Percentiles rank a stretch among this genome's conserved stretches.
These are phyloP conservation scores for Zasmidium angulare DNA, from an alignment of 2,329 filamentous ascomycete species.

Conservation along the genomic window DNA sequence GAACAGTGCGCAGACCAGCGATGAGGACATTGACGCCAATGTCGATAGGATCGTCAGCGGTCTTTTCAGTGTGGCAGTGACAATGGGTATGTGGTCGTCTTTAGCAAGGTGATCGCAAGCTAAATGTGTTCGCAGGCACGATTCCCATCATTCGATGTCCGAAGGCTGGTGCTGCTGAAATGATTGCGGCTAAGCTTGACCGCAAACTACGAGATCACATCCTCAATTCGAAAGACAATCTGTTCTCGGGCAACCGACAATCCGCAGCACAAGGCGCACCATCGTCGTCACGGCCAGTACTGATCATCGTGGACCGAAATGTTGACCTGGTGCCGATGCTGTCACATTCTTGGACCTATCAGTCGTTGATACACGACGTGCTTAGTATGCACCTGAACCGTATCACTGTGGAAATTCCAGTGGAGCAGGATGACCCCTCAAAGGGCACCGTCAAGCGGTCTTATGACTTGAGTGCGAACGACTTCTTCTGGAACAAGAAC, in stretches of 20 bases:
- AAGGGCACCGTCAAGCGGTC: slow-evolving; percentile 80
- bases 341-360: slow-evolving; percentile 93
- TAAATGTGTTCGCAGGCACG: slow-evolving; percentile 56
- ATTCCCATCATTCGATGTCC: slow-evolving; percentile 96
- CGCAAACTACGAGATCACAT: slow-evolving; percentile 95
- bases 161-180: slow-evolving; percentile 87
- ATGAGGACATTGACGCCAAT: slow-evolving; percentile 82
- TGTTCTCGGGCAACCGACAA: slow-evolving; percentile 72
- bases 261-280: slow-evolving; percentile 59
- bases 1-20: slow-evolving; percentile 87
- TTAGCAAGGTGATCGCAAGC: background rate
- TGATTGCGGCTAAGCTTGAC: slow-evolving; percentile 91
- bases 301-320: slow-evolving; percentile 92
- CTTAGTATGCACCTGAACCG: slow-evolving; percentile 82
- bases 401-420: slow-evolving; percentile 83
- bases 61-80: slow-evolving; percentile 97
- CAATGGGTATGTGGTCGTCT: slow-evolving; percentile 68
- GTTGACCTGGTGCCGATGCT: slow-evolving; percentile 96
- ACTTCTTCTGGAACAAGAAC: slow-evolving; percentile 97
- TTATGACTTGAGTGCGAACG: slow-evolving; percentile 84
- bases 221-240: slow-evolving; percentile 94
- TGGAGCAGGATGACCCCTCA: slow-evolving; percentile 72
- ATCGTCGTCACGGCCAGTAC: slow-evolving; percentile 76
- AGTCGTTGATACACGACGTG: slow-evolving; percentile 79
- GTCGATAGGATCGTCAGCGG: slow-evolving; percentile 92